phyloP scores from a whole-genome alignment of 805 yeast genomes.

The Sugiyamaella mastotermitis region DNA sequence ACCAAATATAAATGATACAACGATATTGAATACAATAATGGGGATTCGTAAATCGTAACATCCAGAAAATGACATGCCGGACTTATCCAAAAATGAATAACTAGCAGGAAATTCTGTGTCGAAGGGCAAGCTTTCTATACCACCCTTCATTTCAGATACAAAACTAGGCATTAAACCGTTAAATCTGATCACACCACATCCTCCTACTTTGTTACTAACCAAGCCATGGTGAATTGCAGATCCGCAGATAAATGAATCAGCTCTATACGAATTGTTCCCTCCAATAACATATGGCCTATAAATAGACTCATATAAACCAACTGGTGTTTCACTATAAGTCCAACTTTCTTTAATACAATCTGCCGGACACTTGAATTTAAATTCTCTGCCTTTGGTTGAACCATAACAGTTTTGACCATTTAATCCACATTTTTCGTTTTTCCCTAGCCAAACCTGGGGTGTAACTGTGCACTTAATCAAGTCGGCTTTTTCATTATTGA shows the following conservation, averaged over 20 bases:
- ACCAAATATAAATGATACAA: conserved; percentile 45
- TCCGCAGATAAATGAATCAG: conserved; percentile 85
- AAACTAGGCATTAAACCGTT: conserved; percentile 47
- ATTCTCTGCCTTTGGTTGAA: conserved; percentile 37
- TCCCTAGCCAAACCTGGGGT: conserved; percentile 59
- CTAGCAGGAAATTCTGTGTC: conserved; percentile 72
- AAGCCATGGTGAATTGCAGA: conserved; percentile 86
- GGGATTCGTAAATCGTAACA: conserved; percentile 66
- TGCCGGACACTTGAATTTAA: conserved; percentile 77
- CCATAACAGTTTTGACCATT: conserved; percentile 52
- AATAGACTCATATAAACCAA: conserved; percentile 62
- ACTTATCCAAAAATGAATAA: conserved; percentile 47
- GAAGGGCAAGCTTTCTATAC: conserved; percentile 50
- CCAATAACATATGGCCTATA: conserved; percentile 73
- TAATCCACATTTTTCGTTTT: conserved; percentile 69
- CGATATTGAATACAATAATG: conserved; percentile 51
- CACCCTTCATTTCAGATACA: conserved; percentile 41
- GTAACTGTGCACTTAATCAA: conserved; percentile 20
- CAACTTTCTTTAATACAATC: conserved; percentile 73
- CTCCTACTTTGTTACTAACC: conserved; percentile 68
- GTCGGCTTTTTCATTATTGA: conserved; percentile 18
- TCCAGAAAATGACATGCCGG: conserved; percentile 36
- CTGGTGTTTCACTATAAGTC: conserved; percentile 68
- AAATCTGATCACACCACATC: conserved; percentile 62
- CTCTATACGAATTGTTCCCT: conserved; percentile 67